Evolutionary conservation across 768 basidiomycete species (phyloP).

Genomic region (Mycena metata): DNA sequence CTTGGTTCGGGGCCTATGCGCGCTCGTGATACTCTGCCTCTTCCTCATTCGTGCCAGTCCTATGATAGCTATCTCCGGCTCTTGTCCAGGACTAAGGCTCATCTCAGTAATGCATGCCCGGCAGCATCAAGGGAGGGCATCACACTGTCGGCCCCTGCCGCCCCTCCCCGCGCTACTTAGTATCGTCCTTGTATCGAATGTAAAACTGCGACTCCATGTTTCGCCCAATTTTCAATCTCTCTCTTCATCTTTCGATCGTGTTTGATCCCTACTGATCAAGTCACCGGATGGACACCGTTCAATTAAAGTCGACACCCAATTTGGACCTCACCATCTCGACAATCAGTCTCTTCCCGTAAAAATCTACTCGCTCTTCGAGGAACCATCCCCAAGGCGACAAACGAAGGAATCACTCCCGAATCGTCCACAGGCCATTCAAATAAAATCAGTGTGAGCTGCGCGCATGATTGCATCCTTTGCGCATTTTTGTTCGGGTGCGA

Average conservation of each 20-base stretch:
- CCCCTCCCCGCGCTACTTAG: background rate
- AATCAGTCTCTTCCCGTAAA: background rate
- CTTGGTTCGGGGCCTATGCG: background rate
- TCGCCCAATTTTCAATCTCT: too few species aligned
- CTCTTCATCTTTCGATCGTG: background rate
- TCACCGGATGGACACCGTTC: constrained; percentile 21
- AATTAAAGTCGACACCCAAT: constrained; percentile 23
- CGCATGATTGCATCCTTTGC: constrained; percentile 10
- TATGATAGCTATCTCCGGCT: constrained; percentile 25
- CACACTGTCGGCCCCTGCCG: constrained; percentile 9
- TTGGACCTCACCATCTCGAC: constrained; percentile 2
- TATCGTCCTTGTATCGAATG: background rate
- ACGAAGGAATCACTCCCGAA: background rate
- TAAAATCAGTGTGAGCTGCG: background rate
- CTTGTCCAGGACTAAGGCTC: background rate
- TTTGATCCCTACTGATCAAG: constrained; percentile 22
- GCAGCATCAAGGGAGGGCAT: constrained; percentile 21
- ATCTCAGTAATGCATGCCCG: constrained; percentile 10
- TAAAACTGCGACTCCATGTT: background rate
- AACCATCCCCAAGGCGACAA: constrained; percentile 8
- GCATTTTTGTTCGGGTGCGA: background rate
- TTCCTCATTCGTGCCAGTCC: background rate
- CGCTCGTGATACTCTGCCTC: constrained; percentile 19
- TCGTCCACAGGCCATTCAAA: too few species aligned
- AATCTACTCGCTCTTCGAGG: background rate